A percentile compares a stretch with the other conserved stretches of the same genome.
These are phyloP conservation scores for Phaffomyces opuntiae DNA, from an alignment of 805 yeast genomes.

Conservation along the genomic window DNA sequence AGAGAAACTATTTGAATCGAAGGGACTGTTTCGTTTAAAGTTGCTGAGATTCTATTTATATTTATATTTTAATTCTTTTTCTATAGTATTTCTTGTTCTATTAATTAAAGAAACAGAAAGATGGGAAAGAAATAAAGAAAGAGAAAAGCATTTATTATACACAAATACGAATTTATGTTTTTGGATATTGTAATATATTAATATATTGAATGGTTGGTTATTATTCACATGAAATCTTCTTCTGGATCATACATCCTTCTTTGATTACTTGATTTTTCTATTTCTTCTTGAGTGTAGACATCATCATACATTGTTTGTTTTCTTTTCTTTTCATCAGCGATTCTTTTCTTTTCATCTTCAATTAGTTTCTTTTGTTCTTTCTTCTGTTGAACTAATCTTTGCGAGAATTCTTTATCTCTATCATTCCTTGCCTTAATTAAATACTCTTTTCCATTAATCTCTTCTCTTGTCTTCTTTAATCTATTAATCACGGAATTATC, in stretches of 20 bases:
- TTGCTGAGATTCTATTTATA: not conserved
- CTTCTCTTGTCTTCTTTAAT: slow-evolving; percentile 57
- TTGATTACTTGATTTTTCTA: slow-evolving; percentile 39
- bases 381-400: slow-evolving; percentile 19
- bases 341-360: slow-evolving; percentile 30
- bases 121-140: not conserved
- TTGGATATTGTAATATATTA: not conserved
- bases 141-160: slow-evolving; percentile 1
- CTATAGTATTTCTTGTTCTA: no score
- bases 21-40: no score
- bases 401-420: slow-evolving; percentile 29
- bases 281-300: slow-evolving; percentile 38
- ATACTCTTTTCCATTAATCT: slow-evolving; percentile 30
- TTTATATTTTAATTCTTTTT: not conserved
- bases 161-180: not conserved
- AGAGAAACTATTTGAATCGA: no score
- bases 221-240: slow-evolving; percentile 44
- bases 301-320: slow-evolving; percentile 41
- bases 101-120: no score
- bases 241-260: slow-evolving; percentile 46
- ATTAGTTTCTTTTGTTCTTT: slow-evolving; percentile 10
- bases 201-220: no score
- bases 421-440: slow-evolving; percentile 31
- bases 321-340: slow-evolving; percentile 33
- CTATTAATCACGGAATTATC: slow-evolving; percentile 56